Percentiles rank a stretch among this genome's conserved stretches.
Evolutionary conservation across 805 yeast species (phyloP).

Genomic region (Barnettozyma californica): DNA sequence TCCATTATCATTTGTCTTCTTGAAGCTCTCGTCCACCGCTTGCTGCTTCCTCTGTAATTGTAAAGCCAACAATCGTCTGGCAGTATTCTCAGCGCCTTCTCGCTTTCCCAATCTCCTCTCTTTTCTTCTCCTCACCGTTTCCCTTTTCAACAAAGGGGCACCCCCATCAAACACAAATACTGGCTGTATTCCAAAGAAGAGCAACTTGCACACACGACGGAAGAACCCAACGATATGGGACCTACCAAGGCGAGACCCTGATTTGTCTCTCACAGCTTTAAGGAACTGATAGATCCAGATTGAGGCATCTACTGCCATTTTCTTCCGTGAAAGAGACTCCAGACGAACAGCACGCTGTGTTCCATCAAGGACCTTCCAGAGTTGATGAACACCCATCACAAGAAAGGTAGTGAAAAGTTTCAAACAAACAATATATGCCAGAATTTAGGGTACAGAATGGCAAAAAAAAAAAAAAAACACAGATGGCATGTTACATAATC

Average conservation of each 20-base stretch:
- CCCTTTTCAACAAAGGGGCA: conserved; percentile 76
- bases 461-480: background rate
- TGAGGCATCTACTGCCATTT: conserved; percentile 94
- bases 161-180: conserved; percentile 96
- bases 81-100: conserved; percentile 67
- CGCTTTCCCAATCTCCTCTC: conserved; percentile 70
- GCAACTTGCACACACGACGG: conserved; percentile 82
- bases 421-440: background rate
- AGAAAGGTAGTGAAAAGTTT: background rate
- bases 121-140: conserved; percentile 68
- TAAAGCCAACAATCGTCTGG: conserved; percentile 71
- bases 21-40: background rate
- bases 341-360: conserved; percentile 85
- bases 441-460: background rate
- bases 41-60: conserved; percentile 52
- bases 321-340: conserved; percentile 73
- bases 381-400: conserved; percentile 89
- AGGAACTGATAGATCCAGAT: conserved; percentile 97
- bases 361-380: conserved; percentile 90
- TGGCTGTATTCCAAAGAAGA: conserved; percentile 83
- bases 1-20: background rate
- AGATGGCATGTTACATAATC: background rate
- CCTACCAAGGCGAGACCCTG: conserved; percentile 69
- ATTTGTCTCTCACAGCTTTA: conserved; percentile 85
- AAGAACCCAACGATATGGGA: conserved; percentile 96